Evolutionary conservation across 2,329 filamentous ascomycete species (phyloP), one percentile per base, ranked within the genome.

Genomic region (Thielaviopsis ethacetica): DNA sequence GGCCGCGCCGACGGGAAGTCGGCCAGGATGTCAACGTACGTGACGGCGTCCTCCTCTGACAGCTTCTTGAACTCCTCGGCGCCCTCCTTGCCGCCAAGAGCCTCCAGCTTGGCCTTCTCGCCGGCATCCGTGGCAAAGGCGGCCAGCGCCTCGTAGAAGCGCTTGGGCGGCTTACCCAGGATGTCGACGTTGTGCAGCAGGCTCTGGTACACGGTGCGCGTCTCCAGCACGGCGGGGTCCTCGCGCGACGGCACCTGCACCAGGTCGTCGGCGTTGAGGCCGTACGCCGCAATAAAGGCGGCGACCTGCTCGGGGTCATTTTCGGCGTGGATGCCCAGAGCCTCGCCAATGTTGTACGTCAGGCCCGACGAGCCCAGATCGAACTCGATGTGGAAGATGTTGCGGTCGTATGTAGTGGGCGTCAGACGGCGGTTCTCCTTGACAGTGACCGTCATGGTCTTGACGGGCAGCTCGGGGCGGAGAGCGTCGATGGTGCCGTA

Each of bases 301-400:
- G 83, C 75, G 61, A 97, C 85, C 62, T 93, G 80, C 53, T 76
- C 74, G 53, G 84, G 78, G 70, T 97, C 85, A 71, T 98, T 98
- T 73, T 97, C 88, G 6, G 90, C 88, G 71, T 98, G 93, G 63
- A 98, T 91, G 64, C 93, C 93, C 19, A 98, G 84, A 53, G 93
- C 93, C 75, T 98, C 93, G 60, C 93, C 93, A 67, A 98, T 97
- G 69, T 95, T 88, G 74, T 98, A 98, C 50, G 82, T 95, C 63
- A 98, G 82, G 47, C 91, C 91, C 38, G 91, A 95, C 67, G 85
- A 74, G 62, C 91, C 91, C 24, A 98, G 82, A 68, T 97, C 93
- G 67, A 98, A 98, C 73, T 98, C 93, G 63, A 98, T 97, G 75
- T 98, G 93, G 85, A 98, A 98, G 72, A 98, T 97, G 78, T 98